Percentiles rank a stretch among this genome's conserved stretches.
phyloP scores from a whole-genome alignment of 257 asterid genomes.

The Fraxinus anomala region DNA sequence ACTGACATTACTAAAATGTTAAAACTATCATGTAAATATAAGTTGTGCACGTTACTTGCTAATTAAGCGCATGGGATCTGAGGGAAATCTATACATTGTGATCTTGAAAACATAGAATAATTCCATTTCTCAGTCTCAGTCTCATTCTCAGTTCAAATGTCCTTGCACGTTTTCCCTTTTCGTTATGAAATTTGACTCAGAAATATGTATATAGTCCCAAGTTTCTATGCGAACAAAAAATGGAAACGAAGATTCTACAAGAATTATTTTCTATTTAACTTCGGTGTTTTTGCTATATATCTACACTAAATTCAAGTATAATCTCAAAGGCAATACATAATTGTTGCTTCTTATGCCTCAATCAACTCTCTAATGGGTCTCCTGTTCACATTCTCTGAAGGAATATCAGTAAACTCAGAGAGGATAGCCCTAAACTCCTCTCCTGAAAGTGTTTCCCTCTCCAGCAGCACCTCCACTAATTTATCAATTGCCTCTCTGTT shows the following conservation, averaged over 20 bases:
- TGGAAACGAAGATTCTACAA: neutral
- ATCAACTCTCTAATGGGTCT: slow-evolving; percentile 48
- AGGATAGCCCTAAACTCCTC: slow-evolving; percentile 66
- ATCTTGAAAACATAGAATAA: neutral
- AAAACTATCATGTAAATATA: neutral
- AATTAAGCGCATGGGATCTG: neutral
- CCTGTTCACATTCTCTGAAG: slow-evolving; percentile 35
- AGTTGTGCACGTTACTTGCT: neutral
- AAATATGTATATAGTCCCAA: neutral
- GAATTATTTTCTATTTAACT: neutral
- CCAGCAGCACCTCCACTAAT: slow-evolving; percentile 61
- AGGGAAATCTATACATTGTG: neutral
- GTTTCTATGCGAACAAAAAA: neutral
- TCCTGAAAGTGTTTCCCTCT: slow-evolving; percentile 67
- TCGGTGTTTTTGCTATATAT: neutral
- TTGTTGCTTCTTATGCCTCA: slow-evolving; percentile 38
- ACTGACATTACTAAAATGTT: neutral
- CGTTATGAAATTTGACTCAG: neutral
- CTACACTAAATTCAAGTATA: neutral
- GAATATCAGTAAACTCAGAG: slow-evolving; percentile 46
- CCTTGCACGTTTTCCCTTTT: neutral
- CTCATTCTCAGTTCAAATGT: neutral
- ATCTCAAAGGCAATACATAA: neutral
- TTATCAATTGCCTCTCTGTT: slow-evolving; percentile 69
- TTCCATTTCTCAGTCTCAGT: neutral